Evolutionary conservation across 2,329 filamentous ascomycete species (phyloP).

Genomic region (Aureobasidium sp.): DNA sequence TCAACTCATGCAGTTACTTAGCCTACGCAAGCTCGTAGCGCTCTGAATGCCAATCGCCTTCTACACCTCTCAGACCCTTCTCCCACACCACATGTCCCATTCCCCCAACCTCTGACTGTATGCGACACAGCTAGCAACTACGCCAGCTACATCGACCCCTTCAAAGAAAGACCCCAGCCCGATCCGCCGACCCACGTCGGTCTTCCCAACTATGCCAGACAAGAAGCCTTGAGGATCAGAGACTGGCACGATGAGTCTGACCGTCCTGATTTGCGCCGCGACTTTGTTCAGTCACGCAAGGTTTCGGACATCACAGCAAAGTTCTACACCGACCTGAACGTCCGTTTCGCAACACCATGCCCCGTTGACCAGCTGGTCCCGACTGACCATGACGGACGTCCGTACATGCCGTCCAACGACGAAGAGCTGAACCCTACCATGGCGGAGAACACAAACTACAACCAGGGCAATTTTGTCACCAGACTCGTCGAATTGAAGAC

Average conservation of each 20-base stretch:
- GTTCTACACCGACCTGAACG: slow-evolving; percentile 28
- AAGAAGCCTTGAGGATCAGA: neutral
- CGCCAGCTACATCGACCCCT: slow-evolving; percentile 13
- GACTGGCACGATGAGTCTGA: slow-evolving; percentile 6
- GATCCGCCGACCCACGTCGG: slow-evolving; percentile 8
- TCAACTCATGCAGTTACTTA: neutral
- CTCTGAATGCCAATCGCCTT: slow-evolving; percentile 3
- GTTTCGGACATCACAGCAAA: slow-evolving; percentile 10
- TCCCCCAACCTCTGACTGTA: neutral
- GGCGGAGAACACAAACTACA: slow-evolving; percentile 20
- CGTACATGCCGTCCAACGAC: slow-evolving; percentile 15
- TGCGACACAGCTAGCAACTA: slow-evolving; percentile 2
- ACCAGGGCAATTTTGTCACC: slow-evolving; percentile 39
- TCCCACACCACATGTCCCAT: neutral
- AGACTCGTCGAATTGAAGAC: slow-evolving; percentile 44
- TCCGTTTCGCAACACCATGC: slow-evolving; percentile 31
- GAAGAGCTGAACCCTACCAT: neutral
- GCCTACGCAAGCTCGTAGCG: neutral
- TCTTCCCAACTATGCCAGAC: slow-evolving; percentile 9
- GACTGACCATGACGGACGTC: slow-evolving; percentile 17
- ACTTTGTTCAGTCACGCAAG: neutral
- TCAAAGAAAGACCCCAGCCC: slow-evolving; percentile 10
- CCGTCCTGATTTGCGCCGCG: slow-evolving; percentile 3
- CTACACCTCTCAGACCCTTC: neutral
- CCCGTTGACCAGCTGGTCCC: slow-evolving; percentile 34